These are phyloP conservation scores for Ascochyta viciae-villosae DNA, from an alignment of 2,329 filamentous ascomycete genomes.

Conservation along the genomic window DNA sequence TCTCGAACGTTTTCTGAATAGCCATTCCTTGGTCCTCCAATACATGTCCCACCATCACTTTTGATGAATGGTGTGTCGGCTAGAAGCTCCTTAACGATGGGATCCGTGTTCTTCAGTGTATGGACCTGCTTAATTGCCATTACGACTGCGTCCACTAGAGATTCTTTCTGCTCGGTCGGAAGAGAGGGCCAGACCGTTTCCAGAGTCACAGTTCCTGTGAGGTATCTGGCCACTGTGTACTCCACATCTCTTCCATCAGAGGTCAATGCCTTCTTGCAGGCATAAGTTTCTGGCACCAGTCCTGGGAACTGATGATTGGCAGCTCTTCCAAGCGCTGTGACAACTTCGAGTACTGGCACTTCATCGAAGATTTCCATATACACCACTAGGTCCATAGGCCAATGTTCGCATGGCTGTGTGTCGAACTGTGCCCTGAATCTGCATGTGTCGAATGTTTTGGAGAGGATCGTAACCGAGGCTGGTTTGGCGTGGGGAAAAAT, in stretches of 20 bases:
- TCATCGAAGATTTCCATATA: constrained; percentile 8
- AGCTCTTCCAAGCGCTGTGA: constrained; percentile 9
- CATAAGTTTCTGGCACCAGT: constrained; percentile 10
- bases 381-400: constrained; percentile 12
- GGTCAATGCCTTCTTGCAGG: constrained; percentile 4
- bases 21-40: constrained; percentile 6
- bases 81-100: constrained; percentile 6
- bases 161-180: constrained; percentile 3
- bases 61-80: constrained; percentile 9
- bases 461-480: constrained; percentile 5
- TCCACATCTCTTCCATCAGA: constrained; percentile 14
- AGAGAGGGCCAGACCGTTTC: constrained; percentile 10
- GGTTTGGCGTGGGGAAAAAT: constrained; percentile 10
- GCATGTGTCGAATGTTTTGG: constrained; percentile 11
- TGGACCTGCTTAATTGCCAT: constrained; percentile 10
- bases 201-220: constrained; percentile 12
- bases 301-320: constrained; percentile 15
- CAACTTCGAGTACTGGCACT: constrained; percentile 6
- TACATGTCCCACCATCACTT: constrained; percentile 4
- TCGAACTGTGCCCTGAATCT: constrained; percentile 15
- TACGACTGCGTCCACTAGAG: constrained; percentile 9
- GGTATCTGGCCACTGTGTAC: constrained; percentile 5
- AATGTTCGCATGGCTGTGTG: constrained; percentile 6
- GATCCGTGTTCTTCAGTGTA: constrained; percentile 4
- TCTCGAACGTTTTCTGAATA: constrained; percentile 11